A percentile compares a stretch with the other conserved stretches of the same genome.
Evolutionary conservation across 345 rosid species (phyloP).

Genomic region (Aurinia saxatilis): DNA sequence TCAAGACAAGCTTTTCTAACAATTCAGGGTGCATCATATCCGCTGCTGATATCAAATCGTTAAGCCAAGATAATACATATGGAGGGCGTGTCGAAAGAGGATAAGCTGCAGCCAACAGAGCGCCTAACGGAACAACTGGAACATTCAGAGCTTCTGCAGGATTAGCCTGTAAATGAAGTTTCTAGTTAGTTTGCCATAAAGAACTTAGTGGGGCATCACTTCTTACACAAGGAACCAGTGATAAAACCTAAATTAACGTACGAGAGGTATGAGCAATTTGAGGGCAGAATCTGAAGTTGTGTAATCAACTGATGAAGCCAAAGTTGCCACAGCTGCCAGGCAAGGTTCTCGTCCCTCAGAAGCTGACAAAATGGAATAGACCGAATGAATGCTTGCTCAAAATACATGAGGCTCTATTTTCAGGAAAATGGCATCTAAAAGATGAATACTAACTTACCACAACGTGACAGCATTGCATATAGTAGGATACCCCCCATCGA

Average conservation of each 20-base stretch:
- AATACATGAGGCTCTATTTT: not conserved
- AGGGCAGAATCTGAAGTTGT: conserved; percentile 74
- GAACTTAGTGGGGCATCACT: conserved; percentile 1
- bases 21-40: conserved; percentile 98
- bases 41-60: conserved; percentile 67
- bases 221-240: not conserved
- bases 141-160: conserved; percentile 94
- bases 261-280: conserved; percentile 85
- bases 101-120: conserved; percentile 71
- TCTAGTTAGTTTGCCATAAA: conserved; percentile 9
- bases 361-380: conserved; percentile 37
- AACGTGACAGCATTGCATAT: conserved; percentile 35
- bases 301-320: conserved; percentile 93
- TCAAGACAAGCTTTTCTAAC: conserved; percentile 82
- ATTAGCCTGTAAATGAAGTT: conserved; percentile 60
- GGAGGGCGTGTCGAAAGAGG: conserved; percentile 85
- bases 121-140: conserved; percentile 92
- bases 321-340: conserved; percentile 66
- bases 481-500: conserved; percentile 36
- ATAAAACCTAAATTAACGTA: conserved; percentile 31
- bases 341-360: conserved; percentile 64
- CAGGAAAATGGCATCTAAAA: conserved; percentile 1
- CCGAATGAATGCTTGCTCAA: not conserved
- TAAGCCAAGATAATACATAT: conserved; percentile 82
- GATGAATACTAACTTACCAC: conserved; percentile 17